phyloP scores from a whole-genome alignment of 495 filamentous ascomycete genomes.

The Neurospora sublineolata region DNA sequence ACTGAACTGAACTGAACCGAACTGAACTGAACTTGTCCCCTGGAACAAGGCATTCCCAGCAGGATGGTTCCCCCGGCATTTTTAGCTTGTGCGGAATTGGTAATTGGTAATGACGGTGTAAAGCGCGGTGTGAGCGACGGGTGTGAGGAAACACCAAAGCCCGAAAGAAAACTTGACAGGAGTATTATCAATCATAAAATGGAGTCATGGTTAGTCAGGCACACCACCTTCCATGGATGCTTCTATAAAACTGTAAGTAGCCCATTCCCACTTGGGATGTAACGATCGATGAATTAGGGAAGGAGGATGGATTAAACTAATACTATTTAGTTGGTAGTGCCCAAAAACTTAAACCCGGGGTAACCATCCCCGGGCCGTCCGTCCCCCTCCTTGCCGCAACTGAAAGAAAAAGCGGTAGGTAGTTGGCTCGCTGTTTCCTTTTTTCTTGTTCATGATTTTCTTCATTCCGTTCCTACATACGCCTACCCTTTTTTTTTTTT shows the following conservation, averaged over 20 bases:
- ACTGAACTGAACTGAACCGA: background rate
- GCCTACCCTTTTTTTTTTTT: background rate
- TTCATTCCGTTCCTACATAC: background rate
- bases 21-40: background rate
- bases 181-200: background rate
- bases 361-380: background rate
- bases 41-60: background rate
- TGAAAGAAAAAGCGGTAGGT: background rate
- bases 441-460: background rate
- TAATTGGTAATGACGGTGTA: background rate
- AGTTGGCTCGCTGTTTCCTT: background rate
- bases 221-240: background rate
- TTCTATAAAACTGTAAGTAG: too few species aligned
- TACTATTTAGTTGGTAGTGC: background rate
- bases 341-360: background rate
- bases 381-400: background rate
- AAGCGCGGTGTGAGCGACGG: background rate
- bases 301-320: background rate
- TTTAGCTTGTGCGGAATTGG: background rate
- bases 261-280: background rate
- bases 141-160: background rate
- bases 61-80: background rate
- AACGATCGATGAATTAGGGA: background rate
- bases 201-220: background rate
- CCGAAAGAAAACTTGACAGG: background rate